Evolutionary conservation across 495 filamentous ascomycete genomes (phyloP).

Genomic region (Podospora australis): DNA sequence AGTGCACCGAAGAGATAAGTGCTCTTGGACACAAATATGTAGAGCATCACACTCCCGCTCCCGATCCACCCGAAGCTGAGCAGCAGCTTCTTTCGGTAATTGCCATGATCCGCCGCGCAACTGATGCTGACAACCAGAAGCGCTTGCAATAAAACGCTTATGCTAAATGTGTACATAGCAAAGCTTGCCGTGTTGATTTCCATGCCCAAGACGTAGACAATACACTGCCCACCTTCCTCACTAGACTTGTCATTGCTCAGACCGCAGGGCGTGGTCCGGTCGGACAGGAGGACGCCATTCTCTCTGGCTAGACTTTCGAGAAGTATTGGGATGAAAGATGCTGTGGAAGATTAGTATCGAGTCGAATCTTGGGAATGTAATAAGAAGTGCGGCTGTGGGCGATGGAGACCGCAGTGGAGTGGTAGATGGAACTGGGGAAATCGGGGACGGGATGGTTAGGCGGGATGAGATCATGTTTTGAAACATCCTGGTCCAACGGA

Average conservation of each 20-base stretch:
- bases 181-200: constrained; percentile 96
- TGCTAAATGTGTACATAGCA: constrained; percentile 95
- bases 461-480: too few species aligned
- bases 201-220: constrained; percentile 72
- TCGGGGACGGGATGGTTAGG: too few species aligned
- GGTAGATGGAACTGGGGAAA: too few species aligned
- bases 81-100: constrained; percentile 81
- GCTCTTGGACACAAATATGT: constrained; percentile 66
- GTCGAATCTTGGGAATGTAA: not conserved
- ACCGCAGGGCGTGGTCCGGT: constrained; percentile 65
- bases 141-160: constrained; percentile 84
- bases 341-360: constrained; percentile 34
- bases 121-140: constrained; percentile 91
- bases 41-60: constrained; percentile 78
- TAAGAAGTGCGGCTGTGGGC: not conserved
- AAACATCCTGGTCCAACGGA: too few species aligned
- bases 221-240: constrained; percentile 59
- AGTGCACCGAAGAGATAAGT: constrained; percentile 75
- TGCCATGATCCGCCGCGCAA: constrained; percentile 91
- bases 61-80: constrained; percentile 78
- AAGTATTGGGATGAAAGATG: constrained; percentile 94
- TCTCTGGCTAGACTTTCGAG: constrained; percentile 90
- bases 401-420: not conserved
- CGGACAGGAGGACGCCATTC: constrained; percentile 73
- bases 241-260: constrained; percentile 30